Evolutionary conservation across 2,329 filamentous ascomycete species (phyloP), one percentile per base, ranked within the genome.

Genomic region (Fusarium sp.): DNA sequence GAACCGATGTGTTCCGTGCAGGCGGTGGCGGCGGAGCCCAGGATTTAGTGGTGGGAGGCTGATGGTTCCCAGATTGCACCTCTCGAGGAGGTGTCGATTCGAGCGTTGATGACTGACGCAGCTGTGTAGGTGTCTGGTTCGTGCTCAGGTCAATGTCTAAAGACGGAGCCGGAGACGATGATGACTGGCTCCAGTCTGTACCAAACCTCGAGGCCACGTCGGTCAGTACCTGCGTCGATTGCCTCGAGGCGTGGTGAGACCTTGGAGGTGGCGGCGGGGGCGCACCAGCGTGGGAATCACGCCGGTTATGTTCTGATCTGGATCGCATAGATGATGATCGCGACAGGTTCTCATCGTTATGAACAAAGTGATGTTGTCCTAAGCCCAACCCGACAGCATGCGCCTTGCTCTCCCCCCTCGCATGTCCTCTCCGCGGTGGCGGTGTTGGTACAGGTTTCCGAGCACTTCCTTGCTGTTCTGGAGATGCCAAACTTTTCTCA

Each of bases 211-310:
- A 29, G 49, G 65, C 31, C 57, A 66, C 37, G 35, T 57, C 50
- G 53, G 67, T 38, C 42, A 61, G 46, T 44, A 64, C 42, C 25
- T 66, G 54, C 13, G 49, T 70, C 4, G 69, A 63, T 37, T 72
- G 73, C 33, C 71, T 76, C n/a, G 75, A 70, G 14, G 63, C 69
- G 42, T 78, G 76, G 29, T 75, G 75, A 7, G 79, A 79, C 27
- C 85, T 78, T 39, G 84, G 78, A 9, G 84, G 82, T 1, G 84
- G 82, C 1, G 84, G 84, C 15, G 85, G 84, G 14, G 84, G 84
- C 9, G 80, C 79, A 0, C 83, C 84, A 0, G 77, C 78, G 49
- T 75, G 73, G 15, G 72, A 68, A 53, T 74, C 75, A 46, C 76
- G 73, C 36, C 80, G 80, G 31, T 79, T 65, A 57, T 79, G 81